Evolutionary conservation across 2,329 filamentous ascomycete genomes (phyloP).

Genomic region (Aspergillus pseudonomiae): DNA sequence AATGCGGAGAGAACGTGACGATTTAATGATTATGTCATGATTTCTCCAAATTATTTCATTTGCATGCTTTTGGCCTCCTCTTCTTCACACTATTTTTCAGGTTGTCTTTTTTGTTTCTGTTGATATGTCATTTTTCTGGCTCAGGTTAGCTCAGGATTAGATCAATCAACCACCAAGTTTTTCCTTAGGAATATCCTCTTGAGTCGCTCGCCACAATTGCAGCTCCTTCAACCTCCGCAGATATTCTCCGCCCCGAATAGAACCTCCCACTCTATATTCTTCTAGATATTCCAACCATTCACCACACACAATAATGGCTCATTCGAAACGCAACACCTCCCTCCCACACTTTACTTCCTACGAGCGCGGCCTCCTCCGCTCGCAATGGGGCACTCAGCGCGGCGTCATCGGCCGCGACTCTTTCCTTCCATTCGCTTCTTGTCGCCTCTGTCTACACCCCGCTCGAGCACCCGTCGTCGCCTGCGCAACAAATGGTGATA

Average conservation of each 20-base stretch:
- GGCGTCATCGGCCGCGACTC: slow-evolving; percentile 88
- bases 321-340: slow-evolving; percentile 82
- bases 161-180: background rate
- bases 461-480: slow-evolving; percentile 84
- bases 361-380: slow-evolving; percentile 80
- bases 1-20: slow-evolving; percentile 2
- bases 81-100: background rate
- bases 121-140: background rate
- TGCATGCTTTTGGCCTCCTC: background rate
- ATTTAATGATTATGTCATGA: slow-evolving; percentile 17
- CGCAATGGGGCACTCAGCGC: slow-evolving; percentile 77
- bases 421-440: slow-evolving; percentile 88
- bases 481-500: slow-evolving; percentile 75
- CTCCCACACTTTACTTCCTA: slow-evolving; percentile 92
- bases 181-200: background rate
- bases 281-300: background rate
- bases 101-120: background rate
- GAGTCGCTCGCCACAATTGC: background rate
- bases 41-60: slow-evolving; percentile 6
- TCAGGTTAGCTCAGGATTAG: background rate
- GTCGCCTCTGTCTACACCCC: slow-evolving; percentile 80
- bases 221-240: background rate
- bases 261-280: background rate
- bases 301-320: slow-evolving; percentile 39
- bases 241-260: slow-evolving; percentile 1